Conservation (phyloP, 208 protist species). For the Acanthamoeba comandoni region DNA sequence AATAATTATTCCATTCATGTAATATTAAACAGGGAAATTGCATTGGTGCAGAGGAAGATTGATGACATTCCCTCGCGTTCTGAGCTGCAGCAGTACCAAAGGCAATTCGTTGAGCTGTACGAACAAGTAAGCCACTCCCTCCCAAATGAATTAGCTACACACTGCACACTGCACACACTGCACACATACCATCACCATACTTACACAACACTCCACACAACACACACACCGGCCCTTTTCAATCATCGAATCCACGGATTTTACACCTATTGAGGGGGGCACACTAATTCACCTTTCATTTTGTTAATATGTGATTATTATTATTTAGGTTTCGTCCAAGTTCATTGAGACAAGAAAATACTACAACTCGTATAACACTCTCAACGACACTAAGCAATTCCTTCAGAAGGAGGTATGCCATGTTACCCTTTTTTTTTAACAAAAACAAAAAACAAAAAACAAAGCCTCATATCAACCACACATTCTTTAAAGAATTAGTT, state of each 20-base stretch:
- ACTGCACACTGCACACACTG: neutral
- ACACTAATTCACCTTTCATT: neutral
- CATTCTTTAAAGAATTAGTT: no score
- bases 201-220: no score
- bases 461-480: no score
- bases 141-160: neutral
- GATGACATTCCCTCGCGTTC: conserved; percentile 90
- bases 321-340: conserved; percentile 84
- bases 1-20: conserved; percentile 14
- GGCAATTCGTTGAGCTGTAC: conserved; percentile 90
- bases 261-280: neutral
- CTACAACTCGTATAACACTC: conserved; percentile 90
- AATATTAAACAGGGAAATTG: conserved; percentile 86
- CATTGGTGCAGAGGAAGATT: conserved; percentile 85
- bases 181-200: no score
- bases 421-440: no score
- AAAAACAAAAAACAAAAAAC: no score
- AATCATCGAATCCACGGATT: no score
- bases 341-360: conserved; percentile 89
- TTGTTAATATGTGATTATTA: neutral
- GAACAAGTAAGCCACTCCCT: conserved; percentile 79
- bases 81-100: conserved; percentile 91
- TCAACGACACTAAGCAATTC: conserved; percentile 82
- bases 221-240: no score
- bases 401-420: conserved; percentile 86